Evolutionary conservation across 2,329 filamentous ascomycete species (phyloP).

Genomic region (Paradendryphiella salina): DNA sequence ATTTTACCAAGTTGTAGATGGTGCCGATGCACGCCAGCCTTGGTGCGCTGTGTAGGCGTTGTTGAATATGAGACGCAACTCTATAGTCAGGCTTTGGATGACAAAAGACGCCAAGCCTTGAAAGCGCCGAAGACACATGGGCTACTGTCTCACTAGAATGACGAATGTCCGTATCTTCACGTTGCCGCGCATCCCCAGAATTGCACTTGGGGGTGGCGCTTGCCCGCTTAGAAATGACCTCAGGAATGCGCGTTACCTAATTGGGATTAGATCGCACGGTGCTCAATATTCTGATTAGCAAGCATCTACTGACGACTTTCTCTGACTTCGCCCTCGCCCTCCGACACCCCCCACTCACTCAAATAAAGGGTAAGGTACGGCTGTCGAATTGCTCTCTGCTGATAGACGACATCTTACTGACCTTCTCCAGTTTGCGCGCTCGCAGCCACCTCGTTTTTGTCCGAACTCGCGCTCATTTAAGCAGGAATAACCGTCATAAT

Average conservation of each 20-base stretch:
- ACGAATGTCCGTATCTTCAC: not conserved
- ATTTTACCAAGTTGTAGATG: not conserved
- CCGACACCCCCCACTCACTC: slow-evolving; percentile 28
- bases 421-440: slow-evolving; percentile 16
- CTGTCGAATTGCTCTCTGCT: slow-evolving; percentile 12
- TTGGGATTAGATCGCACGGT: slow-evolving; percentile 5
- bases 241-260: slow-evolving; percentile 16
- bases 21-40: not conserved
- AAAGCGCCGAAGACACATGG: not conserved
- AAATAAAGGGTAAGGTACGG: slow-evolving; percentile 40
- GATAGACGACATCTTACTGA: slow-evolving; percentile 19
- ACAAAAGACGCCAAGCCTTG: not conserved
- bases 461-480: slow-evolving; percentile 50
- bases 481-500: slow-evolving; percentile 72
- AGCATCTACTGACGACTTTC: slow-evolving; percentile 20
- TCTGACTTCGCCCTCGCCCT: slow-evolving; percentile 24
- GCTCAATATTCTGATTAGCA: slow-evolving; percentile 23
- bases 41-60: not conserved
- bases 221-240: slow-evolving; percentile 17
- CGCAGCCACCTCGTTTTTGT: slow-evolving; percentile 4
- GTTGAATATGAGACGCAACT: not conserved
- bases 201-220: slow-evolving; percentile 2
- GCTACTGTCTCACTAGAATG: not conserved
- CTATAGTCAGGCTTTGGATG: not conserved
- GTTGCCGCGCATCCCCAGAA: slow-evolving; percentile 3